These are phyloP conservation scores for Tulasnella sp. DNA, from an alignment of 768 basidiomycete species.

Conservation along the genomic window DNA sequence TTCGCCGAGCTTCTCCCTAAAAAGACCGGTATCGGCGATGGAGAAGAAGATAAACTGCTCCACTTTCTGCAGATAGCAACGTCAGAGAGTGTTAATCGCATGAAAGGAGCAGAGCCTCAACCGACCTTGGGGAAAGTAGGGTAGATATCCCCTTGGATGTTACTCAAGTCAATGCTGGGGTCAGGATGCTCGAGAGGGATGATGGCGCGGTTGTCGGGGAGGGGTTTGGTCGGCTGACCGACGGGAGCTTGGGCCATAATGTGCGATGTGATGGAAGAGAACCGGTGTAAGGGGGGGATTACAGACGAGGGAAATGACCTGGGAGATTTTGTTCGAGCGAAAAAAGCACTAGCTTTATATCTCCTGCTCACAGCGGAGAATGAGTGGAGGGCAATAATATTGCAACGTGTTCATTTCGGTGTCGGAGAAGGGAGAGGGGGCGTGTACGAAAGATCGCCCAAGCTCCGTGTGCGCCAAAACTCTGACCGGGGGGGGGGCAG, in stretches of 20 bases:
- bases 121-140: slow-evolving; percentile 25
- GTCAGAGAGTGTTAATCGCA: no score
- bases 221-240: background rate
- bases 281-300: background rate
- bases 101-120: no score
- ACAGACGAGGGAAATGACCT: background rate
- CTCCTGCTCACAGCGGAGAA: background rate
- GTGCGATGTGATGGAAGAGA: background rate
- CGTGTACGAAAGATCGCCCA: no score
- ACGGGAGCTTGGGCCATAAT: background rate
- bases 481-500: no score
- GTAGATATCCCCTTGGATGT: slow-evolving; percentile 22
- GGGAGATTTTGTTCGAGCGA: background rate
- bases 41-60: slow-evolving; percentile 27
- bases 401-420: background rate
- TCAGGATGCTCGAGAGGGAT: background rate
- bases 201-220: slow-evolving; percentile 7
- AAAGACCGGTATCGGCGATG: slow-evolving; percentile 15
- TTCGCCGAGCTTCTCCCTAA: slow-evolving; percentile 12
- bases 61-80: background rate
- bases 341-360: background rate
- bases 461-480: no score
- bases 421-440: no score
- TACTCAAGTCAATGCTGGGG: background rate
- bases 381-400: background rate